Conservation (phyloP, 345 rosid genomes). For the rapeseed (Brassica napus) region Da-Ae NC_063443.1:3308001-3308500, state of each 20-base stretch:
- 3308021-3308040: slow-evolving; percentile 50
- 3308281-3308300: slow-evolving; percentile 32
- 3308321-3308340: slow-evolving; percentile 60
- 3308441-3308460: slow-evolving; percentile 31
- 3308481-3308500: slow-evolving; percentile 32
- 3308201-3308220: slow-evolving; percentile 47
- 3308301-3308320: slow-evolving; percentile 59
- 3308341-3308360: slow-evolving; percentile 63
- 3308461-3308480: not conserved
- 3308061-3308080: slow-evolving; percentile 66
- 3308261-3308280: slow-evolving; percentile 48
- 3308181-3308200: slow-evolving; percentile 62
- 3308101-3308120: slow-evolving; percentile 57
- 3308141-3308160: slow-evolving; percentile 53
- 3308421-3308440: slow-evolving; percentile 37
- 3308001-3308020: slow-evolving; percentile 63
- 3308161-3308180: slow-evolving; percentile 41
- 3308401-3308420: slow-evolving; percentile 28
- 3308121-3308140: slow-evolving; percentile 73
- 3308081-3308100: slow-evolving; percentile 56
- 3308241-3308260: slow-evolving; percentile 46
- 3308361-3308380: slow-evolving; percentile 45
- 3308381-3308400: slow-evolving; percentile 43
- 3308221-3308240: slow-evolving; percentile 48
- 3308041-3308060: slow-evolving; percentile 58